Conservation (phyloP, 2,329 filamentous ascomycete species). For the Diaporthe sp. region DNA sequence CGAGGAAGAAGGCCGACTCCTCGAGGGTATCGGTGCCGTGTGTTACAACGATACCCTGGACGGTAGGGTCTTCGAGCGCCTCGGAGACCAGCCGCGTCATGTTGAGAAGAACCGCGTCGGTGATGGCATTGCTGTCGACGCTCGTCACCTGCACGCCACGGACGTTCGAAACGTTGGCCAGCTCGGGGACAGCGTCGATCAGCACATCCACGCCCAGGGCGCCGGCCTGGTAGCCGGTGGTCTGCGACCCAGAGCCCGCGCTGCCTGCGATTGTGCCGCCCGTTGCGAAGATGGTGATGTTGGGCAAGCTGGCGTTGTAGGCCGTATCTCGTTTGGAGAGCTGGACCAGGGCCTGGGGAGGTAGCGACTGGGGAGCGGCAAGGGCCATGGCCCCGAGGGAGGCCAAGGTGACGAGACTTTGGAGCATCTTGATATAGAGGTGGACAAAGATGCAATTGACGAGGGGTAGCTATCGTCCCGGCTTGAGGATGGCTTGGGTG, state of each 20-base stretch:
- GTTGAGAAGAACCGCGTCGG: conserved; percentile 60
- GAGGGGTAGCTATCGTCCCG: background rate
- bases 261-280: conserved; percentile 71
- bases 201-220: conserved; percentile 63
- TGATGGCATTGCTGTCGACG: conserved; percentile 62
- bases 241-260: conserved; percentile 60
- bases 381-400: conserved; percentile 23
- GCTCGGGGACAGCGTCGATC: conserved; percentile 66
- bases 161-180: conserved; percentile 67
- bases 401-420: background rate
- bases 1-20: conserved; percentile 73
- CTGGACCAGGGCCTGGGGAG: conserved; percentile 14
- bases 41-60: conserved; percentile 68
- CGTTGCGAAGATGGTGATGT: conserved; percentile 68
- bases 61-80: conserved; percentile 58
- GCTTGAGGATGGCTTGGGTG: background rate
- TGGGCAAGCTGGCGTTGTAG: conserved; percentile 55
- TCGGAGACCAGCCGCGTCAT: conserved; percentile 61
- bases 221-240: conserved; percentile 56
- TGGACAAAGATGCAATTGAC: background rate
- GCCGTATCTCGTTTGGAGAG: conserved; percentile 29
- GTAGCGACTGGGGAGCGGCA: conserved; percentile 1
- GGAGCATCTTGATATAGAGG: conserved; percentile 3
- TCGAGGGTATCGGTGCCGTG: conserved; percentile 76
- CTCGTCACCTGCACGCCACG: conserved; percentile 65